Conservation (phyloP, 768 basidiomycete genomes). For the Amanita exitialis region DNA sequence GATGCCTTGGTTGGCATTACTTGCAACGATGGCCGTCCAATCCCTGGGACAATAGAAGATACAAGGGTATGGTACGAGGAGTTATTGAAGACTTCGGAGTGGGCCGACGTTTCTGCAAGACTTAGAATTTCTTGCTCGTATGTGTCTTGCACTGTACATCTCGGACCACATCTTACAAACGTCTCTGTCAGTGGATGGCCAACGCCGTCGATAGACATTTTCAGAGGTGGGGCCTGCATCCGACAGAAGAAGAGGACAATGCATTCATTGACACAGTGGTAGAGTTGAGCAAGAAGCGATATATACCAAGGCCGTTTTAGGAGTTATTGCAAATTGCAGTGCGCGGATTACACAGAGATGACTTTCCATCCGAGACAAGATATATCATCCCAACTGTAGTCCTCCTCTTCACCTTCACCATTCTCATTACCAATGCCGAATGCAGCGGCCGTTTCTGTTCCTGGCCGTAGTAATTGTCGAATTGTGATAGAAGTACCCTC, state of each 20-base stretch:
- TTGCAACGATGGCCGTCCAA: conserved; percentile 25
- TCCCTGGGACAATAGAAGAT: conserved; percentile 18
- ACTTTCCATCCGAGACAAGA: conserved; percentile 1
- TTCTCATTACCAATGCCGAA: conserved; percentile 2
- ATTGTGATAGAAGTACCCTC: not conserved
- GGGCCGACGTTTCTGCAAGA: conserved; percentile 21
- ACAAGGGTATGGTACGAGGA: conserved; percentile 17
- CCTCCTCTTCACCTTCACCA: conserved; percentile 2
- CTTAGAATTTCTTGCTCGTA: conserved; percentile 23
- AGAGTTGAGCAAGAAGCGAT: not conserved
- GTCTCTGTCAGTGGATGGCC: not conserved
- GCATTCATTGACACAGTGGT: not conserved
- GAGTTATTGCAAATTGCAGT: too few species aligned
- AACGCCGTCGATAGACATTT: not conserved
- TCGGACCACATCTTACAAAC: not conserved
- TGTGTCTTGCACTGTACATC: conserved; percentile 13
- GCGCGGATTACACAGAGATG: not conserved
- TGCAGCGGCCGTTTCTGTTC: conserved; percentile 1
- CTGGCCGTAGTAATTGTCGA: conserved; percentile 2
- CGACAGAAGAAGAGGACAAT: too few species aligned
- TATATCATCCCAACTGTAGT: conserved; percentile 2
- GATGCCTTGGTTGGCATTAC: conserved; percentile 11
- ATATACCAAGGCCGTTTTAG: not conserved
- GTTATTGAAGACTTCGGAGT: conserved; percentile 15
- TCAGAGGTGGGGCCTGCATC: too few species aligned